Percentiles rank a stretch among this genome's conserved stretches.
phyloP scores from a whole-genome alignment of 768 basidiomycete genomes.

The Russula vinacea region DNA sequence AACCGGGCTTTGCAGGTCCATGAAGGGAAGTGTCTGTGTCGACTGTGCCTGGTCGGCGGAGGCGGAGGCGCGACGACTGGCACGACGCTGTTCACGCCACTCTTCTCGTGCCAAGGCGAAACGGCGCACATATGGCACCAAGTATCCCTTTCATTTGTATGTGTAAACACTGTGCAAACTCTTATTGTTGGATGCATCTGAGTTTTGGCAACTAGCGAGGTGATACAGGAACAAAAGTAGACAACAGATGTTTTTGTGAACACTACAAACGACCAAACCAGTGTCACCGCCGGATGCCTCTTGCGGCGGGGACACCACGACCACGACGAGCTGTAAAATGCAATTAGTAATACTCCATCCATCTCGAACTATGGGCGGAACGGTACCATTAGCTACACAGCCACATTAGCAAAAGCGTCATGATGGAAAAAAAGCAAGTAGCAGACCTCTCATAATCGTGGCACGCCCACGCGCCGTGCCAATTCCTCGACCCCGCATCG shows the following conservation, averaged over 20 bases:
- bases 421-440: constrained; percentile 26
- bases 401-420: constrained; percentile 27
- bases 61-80: not conserved
- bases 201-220: constrained; percentile 9
- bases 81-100: no score
- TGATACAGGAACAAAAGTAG: constrained; percentile 21
- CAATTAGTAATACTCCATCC: constrained; percentile 25
- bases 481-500: constrained; percentile 98
- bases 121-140: not conserved
- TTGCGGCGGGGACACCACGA: constrained; percentile 70
- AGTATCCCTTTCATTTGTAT: not conserved
- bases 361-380: not conserved
- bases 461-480: constrained; percentile 98
- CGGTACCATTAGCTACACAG: constrained; percentile 66
- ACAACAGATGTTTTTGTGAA: constrained; percentile 25
- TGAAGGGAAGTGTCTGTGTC: not conserved
- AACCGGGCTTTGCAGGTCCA: constrained; percentile 19
- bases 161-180: not conserved
- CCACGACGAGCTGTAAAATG: constrained; percentile 70
- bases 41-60: not conserved
- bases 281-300: constrained; percentile 77
- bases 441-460: constrained; percentile 94
- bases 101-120: not conserved
- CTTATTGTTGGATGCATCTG: not conserved
- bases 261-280: constrained; percentile 20